Conservation (phyloP, 306 rosid species). For the Heteromeles arbutifolia region DNA sequence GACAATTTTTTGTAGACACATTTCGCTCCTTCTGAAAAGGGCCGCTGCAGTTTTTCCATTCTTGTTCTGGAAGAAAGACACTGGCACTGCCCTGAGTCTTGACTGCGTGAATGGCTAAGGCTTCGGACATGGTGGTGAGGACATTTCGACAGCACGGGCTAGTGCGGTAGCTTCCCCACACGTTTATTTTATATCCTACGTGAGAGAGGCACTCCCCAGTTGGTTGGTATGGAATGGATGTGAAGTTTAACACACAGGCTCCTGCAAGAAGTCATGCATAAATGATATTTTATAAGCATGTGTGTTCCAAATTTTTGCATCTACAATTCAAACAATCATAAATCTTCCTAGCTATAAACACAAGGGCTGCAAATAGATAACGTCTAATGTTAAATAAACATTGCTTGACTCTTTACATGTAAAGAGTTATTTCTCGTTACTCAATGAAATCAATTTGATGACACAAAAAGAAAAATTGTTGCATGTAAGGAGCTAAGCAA, state of each 20-base stretch:
- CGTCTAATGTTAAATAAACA: background rate
- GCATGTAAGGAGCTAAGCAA: background rate
- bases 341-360: background rate
- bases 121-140: slow-evolving; percentile 36
- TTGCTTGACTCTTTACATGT: background rate
- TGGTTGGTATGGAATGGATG: slow-evolving; percentile 20
- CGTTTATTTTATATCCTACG: slow-evolving; percentile 13
- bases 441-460: no score
- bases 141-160: slow-evolving; percentile 62
- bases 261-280: slow-evolving; percentile 26
- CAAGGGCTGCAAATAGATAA: background rate
- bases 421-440: background rate
- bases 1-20: slow-evolving; percentile 31
- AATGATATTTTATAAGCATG: background rate
- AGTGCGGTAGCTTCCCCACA: slow-evolving; percentile 41
- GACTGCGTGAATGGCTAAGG: slow-evolving; percentile 24
- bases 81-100: background rate
- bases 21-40: slow-evolving; percentile 15
- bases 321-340: background rate
- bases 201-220: slow-evolving; percentile 30
- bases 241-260: slow-evolving; percentile 39
- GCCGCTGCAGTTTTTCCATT: slow-evolving; percentile 32
- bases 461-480: no score
- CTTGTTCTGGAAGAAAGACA: slow-evolving; percentile 23
- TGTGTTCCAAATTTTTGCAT: background rate